phyloP scores from a whole-genome alignment of 768 basidiomycete genomes.

The Boletus rufocinnamomeus region DNA sequence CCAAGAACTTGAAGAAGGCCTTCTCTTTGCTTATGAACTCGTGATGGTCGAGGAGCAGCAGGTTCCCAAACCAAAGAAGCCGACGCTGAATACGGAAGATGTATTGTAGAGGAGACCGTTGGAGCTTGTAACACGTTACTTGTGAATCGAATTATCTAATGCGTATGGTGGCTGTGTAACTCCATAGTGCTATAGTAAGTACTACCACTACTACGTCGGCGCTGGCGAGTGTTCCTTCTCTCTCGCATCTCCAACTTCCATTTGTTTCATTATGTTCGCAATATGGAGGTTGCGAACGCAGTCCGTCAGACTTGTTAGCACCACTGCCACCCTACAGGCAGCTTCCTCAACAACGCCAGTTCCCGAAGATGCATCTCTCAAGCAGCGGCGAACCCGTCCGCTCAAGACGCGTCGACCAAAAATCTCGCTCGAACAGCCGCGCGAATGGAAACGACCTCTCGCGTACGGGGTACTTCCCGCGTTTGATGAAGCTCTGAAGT shows the following conservation, averaged over 20 bases:
- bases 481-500: constrained; percentile 82
- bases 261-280: constrained; percentile 20
- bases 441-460: constrained; percentile 67
- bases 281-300: constrained; percentile 13
- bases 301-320: constrained; percentile 9
- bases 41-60: constrained; percentile 30
- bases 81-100: constrained; percentile 30
- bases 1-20: constrained; percentile 23
- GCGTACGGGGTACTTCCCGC: constrained; percentile 65
- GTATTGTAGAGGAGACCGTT: no score
- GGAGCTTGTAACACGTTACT: no score
- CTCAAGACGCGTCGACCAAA: constrained; percentile 45
- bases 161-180: background rate
- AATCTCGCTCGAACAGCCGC: constrained; percentile 53
- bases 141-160: no score
- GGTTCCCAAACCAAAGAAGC: constrained; percentile 17
- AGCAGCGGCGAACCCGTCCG: constrained; percentile 14
- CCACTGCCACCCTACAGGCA: constrained; percentile 7
- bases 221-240: background rate
- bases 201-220: background rate
- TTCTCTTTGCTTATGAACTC: constrained; percentile 36
- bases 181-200: background rate
- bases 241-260: background rate
- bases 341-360: constrained; percentile 7
- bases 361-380: constrained; percentile 4